Percentiles rank a stretch among this genome's conserved stretches.
These are phyloP conservation scores for Phlyctochytrium bullatum DNA, from an alignment of 192 early-diverging fungal species.

Conservation along the genomic window DNA sequence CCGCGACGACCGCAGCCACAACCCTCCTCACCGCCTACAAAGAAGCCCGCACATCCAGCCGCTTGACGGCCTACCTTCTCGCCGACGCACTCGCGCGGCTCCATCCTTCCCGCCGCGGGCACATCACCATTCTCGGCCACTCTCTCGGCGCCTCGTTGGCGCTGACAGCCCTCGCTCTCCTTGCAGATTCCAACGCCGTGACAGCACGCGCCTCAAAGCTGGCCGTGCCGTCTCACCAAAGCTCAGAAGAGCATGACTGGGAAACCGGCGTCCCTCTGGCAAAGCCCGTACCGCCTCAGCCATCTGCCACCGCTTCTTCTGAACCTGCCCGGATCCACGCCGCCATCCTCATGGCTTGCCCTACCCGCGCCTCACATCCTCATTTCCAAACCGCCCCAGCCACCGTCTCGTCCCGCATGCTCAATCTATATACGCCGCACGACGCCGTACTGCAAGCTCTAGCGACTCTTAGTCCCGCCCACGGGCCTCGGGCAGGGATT, in stretches of 20 bases:
- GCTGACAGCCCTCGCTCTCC: conserved; percentile 6
- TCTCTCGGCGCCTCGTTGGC: conserved; percentile 20
- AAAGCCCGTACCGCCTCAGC: not conserved
- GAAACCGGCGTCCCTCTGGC: not conserved
- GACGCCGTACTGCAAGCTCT: conserved; percentile 23
- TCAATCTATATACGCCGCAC: conserved; percentile 11
- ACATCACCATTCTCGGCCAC: conserved; percentile 19
- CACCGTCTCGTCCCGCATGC: not conserved
- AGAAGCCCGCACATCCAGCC: not conserved
- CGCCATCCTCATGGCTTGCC: conserved; percentile 15
- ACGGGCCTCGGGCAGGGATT: conserved; percentile 4
- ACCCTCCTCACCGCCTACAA: not conserved
- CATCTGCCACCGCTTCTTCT: too few relatives aligned
- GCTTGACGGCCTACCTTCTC: conserved; percentile 9
- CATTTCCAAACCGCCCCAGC: conserved; percentile 12
- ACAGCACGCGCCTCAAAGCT: not conserved
- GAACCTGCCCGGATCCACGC: not conserved
- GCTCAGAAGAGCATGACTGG: not conserved
- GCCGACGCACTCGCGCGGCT: conserved; percentile 23
- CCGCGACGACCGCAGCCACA: not conserved
- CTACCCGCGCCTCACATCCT: conserved; percentile 1
- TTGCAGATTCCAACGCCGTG: conserved; percentile 3
- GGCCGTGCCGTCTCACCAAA: not conserved
- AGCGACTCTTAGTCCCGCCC: conserved; percentile 5
- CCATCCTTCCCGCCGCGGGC: not conserved